phyloP scores from a whole-genome alignment of 495 filamentous ascomycete genomes.

The Glonium stellatum region DNA sequence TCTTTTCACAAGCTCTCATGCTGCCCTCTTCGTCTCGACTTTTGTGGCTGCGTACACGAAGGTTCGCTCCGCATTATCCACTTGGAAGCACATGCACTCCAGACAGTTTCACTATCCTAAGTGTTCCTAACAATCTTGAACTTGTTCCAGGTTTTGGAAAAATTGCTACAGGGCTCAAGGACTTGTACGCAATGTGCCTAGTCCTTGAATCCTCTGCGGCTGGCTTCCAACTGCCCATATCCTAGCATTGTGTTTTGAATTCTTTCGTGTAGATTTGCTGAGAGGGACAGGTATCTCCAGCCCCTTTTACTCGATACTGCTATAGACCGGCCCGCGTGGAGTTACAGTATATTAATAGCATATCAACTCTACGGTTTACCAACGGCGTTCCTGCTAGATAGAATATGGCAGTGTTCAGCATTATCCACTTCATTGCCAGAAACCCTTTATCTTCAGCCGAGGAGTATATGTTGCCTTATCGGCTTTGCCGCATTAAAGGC shows the following conservation, averaged over 20 bases:
- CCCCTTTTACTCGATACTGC: background rate
- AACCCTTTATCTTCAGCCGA: too few species aligned
- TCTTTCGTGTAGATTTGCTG: background rate
- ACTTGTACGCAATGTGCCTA: slow-evolving; percentile 2
- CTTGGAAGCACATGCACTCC: background rate
- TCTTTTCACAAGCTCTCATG: slow-evolving; percentile 48
- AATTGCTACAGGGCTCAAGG: background rate
- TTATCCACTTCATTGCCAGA: too few species aligned
- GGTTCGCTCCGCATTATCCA: background rate
- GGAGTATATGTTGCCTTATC: too few species aligned
- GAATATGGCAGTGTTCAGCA: too few species aligned
- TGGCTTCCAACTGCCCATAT: background rate
- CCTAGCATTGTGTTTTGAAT: background rate
- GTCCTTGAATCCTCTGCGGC: background rate
- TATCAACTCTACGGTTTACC: background rate
- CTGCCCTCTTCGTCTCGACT: slow-evolving; percentile 42
- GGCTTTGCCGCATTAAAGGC: too few species aligned
- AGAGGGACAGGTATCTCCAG: background rate
- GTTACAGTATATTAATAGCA: too few species aligned
- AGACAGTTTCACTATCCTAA: background rate
- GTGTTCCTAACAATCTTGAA: background rate
- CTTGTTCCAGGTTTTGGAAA: background rate
- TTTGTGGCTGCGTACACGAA: slow-evolving; percentile 49
- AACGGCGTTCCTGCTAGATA: too few species aligned
- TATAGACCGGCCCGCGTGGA: too few species aligned